Evolutionary conservation across 768 basidiomycete species (phyloP).

Genomic region (Lentinula guzmanii): DNA sequence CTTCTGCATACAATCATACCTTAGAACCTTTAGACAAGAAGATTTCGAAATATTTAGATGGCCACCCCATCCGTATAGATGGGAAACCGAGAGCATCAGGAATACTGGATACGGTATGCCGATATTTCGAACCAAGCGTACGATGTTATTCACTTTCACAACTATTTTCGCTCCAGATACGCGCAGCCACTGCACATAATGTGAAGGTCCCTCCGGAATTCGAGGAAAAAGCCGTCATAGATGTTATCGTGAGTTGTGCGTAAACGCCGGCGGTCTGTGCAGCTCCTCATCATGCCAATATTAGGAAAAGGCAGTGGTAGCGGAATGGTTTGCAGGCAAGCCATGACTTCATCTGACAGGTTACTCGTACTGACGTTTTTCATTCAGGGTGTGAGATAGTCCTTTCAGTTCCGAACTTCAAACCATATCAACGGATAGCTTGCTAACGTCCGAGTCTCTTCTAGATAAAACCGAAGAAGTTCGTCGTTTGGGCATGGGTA

Average conservation of each 20-base stretch:
- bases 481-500: slow-evolving; percentile 71
- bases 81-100: slow-evolving; percentile 73
- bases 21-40: slow-evolving; percentile 58
- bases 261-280: not conserved
- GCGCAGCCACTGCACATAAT: slow-evolving; percentile 66
- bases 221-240: slow-evolving; percentile 52
- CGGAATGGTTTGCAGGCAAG: slow-evolving; percentile 64
- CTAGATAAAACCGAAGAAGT: slow-evolving; percentile 72
- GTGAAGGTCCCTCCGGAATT: slow-evolving; percentile 69
- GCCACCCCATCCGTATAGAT: slow-evolving; percentile 66
- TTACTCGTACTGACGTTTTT: slow-evolving; percentile 3
- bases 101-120: slow-evolving; percentile 60
- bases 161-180: slow-evolving; percentile 33
- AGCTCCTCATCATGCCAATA: not conserved
- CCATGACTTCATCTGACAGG: slow-evolving; percentile 18
- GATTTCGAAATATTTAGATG: slow-evolving; percentile 63
- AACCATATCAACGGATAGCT: not conserved
- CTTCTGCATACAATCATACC: slow-evolving; percentile 52
- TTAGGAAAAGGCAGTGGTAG: slow-evolving; percentile 67
- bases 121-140: not conserved
- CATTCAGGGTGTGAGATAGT: slow-evolving; percentile 17
- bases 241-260: slow-evolving; percentile 42
- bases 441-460: not conserved
- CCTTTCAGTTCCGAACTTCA: not conserved
- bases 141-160: not conserved